Conservation (phyloP, 805 yeast genomes). For the Candida andamanensis region DNA sequence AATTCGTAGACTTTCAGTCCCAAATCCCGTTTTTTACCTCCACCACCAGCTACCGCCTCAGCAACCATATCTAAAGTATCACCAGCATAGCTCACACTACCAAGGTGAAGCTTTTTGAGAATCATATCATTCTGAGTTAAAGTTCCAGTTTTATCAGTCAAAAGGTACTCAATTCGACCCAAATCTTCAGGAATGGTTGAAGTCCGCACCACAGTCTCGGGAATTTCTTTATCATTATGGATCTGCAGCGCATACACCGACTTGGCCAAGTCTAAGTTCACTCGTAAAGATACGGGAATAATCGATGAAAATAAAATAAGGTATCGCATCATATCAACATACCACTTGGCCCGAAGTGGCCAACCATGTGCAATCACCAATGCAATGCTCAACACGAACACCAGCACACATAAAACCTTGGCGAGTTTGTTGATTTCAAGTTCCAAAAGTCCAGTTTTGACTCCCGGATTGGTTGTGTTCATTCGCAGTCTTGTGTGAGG, state of each 20-base stretch:
- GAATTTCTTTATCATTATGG: constrained; percentile 77
- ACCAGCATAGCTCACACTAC: constrained; percentile 85
- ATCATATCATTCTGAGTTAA: constrained; percentile 98
- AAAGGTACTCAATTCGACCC: constrained; percentile 88
- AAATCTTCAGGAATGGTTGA: constrained; percentile 97
- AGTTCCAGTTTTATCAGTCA: constrained; percentile 96
- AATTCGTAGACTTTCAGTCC: constrained; percentile 75
- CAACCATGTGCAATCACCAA: constrained; percentile 82
- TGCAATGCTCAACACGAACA: constrained; percentile 67
- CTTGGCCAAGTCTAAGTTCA: constrained; percentile 90
- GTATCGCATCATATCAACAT: constrained; percentile 84
- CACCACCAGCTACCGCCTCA: constrained; percentile 47
- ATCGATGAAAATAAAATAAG: constrained; percentile 89
- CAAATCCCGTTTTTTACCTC: constrained; percentile 55
- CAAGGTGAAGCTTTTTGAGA: constrained; percentile 85
- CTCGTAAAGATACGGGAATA: constrained; percentile 93
- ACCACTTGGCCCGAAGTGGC: constrained; percentile 61
- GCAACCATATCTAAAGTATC: constrained; percentile 88
- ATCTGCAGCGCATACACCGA: constrained; percentile 94
- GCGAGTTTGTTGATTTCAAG: constrained; percentile 85
- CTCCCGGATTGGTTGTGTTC: constrained; percentile 85
- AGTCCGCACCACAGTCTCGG: constrained; percentile 89
- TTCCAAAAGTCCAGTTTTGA: constrained; percentile 85
- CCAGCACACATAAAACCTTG: constrained; percentile 83
- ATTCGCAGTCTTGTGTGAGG: constrained; percentile 88